Percentiles rank a stretch among this genome's conserved stretches.
These are phyloP conservation scores for Rheum nobile DNA, from an alignment of 148 eudicot genomes.

Conservation along the genomic window DNA sequence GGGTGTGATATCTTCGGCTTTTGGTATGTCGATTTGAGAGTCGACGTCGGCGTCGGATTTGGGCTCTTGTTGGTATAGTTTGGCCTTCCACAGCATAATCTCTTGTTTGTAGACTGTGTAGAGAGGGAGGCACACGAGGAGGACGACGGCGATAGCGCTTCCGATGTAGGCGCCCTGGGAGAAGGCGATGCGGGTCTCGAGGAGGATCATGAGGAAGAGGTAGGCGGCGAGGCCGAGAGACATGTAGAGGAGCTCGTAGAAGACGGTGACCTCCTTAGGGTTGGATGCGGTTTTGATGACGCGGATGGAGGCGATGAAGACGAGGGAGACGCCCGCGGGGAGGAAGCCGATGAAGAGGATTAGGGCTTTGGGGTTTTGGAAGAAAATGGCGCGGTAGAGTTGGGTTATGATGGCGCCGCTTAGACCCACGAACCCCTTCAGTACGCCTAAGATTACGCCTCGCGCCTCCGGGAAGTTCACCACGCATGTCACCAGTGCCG, in stretches of 20 bases:
- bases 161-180: constrained; percentile 9
- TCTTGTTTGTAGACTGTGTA: constrained; percentile 15
- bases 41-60: background rate
- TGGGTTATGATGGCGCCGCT: constrained; percentile 27
- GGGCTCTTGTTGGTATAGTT: background rate
- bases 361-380: constrained; percentile 12
- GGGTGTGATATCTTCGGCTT: background rate
- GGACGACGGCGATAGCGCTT: constrained; percentile 5
- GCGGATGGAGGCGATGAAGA: constrained; percentile 14
- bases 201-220: constrained; percentile 19
- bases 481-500: constrained; percentile 24
- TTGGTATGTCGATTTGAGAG: background rate
- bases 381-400: constrained; percentile 22
- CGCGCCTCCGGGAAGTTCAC: constrained; percentile 25
- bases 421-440: constrained; percentile 25
- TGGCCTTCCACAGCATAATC: background rate
- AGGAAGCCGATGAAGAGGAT: constrained; percentile 24
- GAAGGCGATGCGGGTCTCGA: constrained; percentile 17
- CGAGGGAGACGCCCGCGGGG: constrained; percentile 13
- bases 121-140: constrained; percentile 17
- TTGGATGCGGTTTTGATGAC: constrained; percentile 12
- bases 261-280: constrained; percentile 18
- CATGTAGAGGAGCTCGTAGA: constrained; percentile 20
- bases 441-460: constrained; percentile 20
- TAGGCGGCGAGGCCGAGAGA: constrained; percentile 22